Evolutionary conservation across 2,329 filamentous ascomycete species (phyloP).

Genomic region (Aspergillus piperis): DNA sequence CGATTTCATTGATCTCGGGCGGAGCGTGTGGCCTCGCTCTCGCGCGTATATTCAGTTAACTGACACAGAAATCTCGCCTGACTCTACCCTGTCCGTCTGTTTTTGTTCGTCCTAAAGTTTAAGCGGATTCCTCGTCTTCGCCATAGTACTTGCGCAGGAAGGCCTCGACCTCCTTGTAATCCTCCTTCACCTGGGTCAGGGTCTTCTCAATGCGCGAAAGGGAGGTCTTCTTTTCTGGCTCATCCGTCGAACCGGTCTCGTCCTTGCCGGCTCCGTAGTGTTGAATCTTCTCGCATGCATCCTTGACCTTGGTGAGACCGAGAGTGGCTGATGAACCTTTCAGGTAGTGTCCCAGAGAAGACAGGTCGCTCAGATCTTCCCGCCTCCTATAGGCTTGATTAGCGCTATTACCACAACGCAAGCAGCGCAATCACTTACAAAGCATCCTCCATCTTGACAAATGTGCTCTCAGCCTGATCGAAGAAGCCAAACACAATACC

Average conservation of each 20-base stretch:
- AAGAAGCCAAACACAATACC: constrained; percentile 92
- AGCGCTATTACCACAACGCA: neutral
- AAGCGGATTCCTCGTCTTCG: constrained; percentile 33
- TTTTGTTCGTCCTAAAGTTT: constrained; percentile 2
- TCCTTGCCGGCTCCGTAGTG: constrained; percentile 84
- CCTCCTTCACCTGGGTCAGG: constrained; percentile 70
- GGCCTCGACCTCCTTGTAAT: constrained; percentile 73
- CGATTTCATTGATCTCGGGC: constrained; percentile 1
- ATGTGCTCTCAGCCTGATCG: constrained; percentile 83
- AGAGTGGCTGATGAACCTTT: constrained; percentile 96
- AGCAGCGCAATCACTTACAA: constrained; percentile 63
- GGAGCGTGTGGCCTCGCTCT: constrained; percentile 16
- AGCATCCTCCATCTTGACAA: constrained; percentile 76
- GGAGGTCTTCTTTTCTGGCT: constrained; percentile 67
- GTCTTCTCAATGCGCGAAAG: constrained; percentile 70
- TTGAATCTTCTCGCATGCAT: constrained; percentile 95
- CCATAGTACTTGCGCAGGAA: constrained; percentile 72
- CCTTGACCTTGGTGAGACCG: constrained; percentile 85
- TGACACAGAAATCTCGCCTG: constrained; percentile 13
- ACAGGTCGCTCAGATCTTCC: constrained; percentile 72
- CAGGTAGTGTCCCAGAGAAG: constrained; percentile 86
- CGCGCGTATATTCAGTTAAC: constrained; percentile 23
- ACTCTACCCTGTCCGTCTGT: constrained; percentile 16
- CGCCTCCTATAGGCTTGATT: constrained; percentile 51
- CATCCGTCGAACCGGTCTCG: constrained; percentile 67